Evolutionary conservation across 2,329 filamentous ascomycete genomes (phyloP).

Genomic region (Allantophomopsis lycopodina): DNA sequence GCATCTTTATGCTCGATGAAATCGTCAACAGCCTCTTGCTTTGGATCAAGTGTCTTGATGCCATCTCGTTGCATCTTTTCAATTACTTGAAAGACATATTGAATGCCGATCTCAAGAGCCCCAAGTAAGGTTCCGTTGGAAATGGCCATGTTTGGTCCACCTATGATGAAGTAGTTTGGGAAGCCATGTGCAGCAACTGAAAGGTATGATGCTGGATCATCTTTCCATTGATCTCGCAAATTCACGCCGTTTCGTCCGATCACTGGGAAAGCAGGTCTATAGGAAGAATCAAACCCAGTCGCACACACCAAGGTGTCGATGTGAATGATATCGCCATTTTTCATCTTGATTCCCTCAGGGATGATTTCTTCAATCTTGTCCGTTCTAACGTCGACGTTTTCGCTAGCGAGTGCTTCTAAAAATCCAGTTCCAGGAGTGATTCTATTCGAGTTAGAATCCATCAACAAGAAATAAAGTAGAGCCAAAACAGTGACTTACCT

Average conservation of each 20-base stretch:
- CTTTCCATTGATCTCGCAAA: conserved; percentile 3
- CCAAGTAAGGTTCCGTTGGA: conserved; percentile 17
- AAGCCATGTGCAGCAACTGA: not conserved
- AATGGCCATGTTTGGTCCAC: conserved; percentile 17
- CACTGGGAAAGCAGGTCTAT: conserved; percentile 1
- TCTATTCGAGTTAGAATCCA: conserved; percentile 28
- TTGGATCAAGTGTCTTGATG: conserved; percentile 26
- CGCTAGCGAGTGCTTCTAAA: conserved; percentile 18
- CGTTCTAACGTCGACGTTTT: conserved; percentile 19
- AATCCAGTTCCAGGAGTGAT: conserved; percentile 23
- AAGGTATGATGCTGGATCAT: conserved; percentile 2
- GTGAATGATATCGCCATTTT: conserved; percentile 12
- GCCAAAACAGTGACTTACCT: conserved; percentile 13
- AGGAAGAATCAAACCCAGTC: conserved; percentile 36
- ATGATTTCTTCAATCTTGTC: conserved; percentile 18
- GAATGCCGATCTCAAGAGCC: conserved; percentile 30
- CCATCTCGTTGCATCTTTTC: conserved; percentile 25
- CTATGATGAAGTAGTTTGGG: conserved; percentile 11
- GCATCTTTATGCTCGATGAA: conserved; percentile 16
- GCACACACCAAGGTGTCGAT: conserved; percentile 43
- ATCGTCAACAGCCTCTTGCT: conserved; percentile 16
- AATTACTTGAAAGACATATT: conserved; percentile 34
- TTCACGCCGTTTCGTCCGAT: conserved; percentile 9
- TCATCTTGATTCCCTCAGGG: conserved; percentile 15
- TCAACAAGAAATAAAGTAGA: conserved; percentile 19